Base-by-base conservation (phyloP, 2,329 filamentous ascomycete genomes). In the Colletotrichum neosansevieriae region DNA sequence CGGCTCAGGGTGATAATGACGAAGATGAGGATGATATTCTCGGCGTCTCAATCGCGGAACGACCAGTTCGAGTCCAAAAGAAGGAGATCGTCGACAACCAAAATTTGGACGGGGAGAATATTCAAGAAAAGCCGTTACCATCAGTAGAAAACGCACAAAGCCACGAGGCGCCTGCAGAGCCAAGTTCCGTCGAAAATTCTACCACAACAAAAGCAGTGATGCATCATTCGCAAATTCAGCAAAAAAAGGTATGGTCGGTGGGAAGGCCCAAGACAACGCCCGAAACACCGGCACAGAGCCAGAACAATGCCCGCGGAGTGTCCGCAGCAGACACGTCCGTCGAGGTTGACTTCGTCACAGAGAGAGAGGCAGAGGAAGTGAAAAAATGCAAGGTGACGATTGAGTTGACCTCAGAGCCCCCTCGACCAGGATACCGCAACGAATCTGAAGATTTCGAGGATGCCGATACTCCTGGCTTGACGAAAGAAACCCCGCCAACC, bases 1-100 rank as follows among this genome's bases (percentile, higher is more conserved):
- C 47, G 42, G 21, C 72, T 70, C 56, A 72, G 69, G 68, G 73
- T 42, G 71, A 71, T 19, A 70, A 75, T n/a, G 73, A 75, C n/a
- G 78, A 71, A 17, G 71, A 75, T 17, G 74, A 75, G 17, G 77
- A 80, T 58, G 77, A 79, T 44, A 74, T 78, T 34, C 71, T 79
- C 0, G 72, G 72, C 3, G 44, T 53, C 50, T 68, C 40, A 21
- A 58, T 24, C 21, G 53, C 49, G 1, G 49, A 47, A 3, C 49
- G 10, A 32, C 19, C 32, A 15, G 13, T 29, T 11, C 15, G 4
- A 36, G 34, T 2, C 1, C 34, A 45, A 10, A 47, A 57, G 32
- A 38, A 51, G n/a, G 51, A 29, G 12, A 21, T n/a, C 6, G 29
- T 29, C 24, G 15, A 5, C 7, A 6, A 13, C 21, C 6, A 17